These are phyloP conservation scores for Globisporangium nodosum DNA, from an alignment of 352 stramenopile genomes.

Conservation along the genomic window DNA sequence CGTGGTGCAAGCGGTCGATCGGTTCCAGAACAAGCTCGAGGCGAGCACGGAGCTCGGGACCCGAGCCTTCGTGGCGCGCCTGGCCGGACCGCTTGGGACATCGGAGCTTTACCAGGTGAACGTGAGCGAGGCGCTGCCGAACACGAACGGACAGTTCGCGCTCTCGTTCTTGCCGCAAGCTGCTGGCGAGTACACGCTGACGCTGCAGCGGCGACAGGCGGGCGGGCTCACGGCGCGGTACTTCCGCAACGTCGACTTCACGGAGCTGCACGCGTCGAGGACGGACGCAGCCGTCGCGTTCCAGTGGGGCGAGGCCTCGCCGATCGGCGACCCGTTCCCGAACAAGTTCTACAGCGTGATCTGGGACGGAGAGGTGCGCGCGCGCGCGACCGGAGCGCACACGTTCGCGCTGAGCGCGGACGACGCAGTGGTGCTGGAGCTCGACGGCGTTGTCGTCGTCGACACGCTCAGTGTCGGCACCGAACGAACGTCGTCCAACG, in stretches of 20 bases:
- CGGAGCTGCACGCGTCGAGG: conserved; percentile 55
- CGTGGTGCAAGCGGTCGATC: conserved; percentile 86
- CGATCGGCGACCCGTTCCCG: conserved; percentile 56
- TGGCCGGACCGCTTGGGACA: conserved; percentile 35
- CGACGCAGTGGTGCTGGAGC: conserved; percentile 62
- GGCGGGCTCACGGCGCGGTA: conserved; percentile 91
- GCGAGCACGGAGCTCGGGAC: conserved; percentile 55
- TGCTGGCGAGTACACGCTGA: conserved; percentile 79
- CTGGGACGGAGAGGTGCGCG: conserved; percentile 58
- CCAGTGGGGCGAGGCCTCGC: conserved; percentile 71
- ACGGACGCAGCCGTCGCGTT: conserved; percentile 85
- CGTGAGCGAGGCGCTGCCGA: conserved; percentile 49
- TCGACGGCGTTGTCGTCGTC: conserved; percentile 70
- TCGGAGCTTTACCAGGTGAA: conserved; percentile 33
- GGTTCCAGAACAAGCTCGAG: conserved; percentile 90
- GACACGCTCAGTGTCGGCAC: conserved; percentile 27
- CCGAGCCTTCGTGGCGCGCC: conserved; percentile 45
- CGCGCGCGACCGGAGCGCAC: conserved; percentile 49
- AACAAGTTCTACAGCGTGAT: conserved; percentile 73
- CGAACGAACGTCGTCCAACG: conserved; percentile 5
- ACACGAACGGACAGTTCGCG: conserved; percentile 86
- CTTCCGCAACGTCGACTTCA: conserved; percentile 87
- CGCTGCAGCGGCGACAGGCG: conserved; percentile 60
- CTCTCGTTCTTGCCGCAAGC: conserved; percentile 74
- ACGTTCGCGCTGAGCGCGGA: conserved; percentile 80